phyloP scores from a whole-genome alignment of 2,329 filamentous ascomycete species.

The Venturia carpophila region DNA sequence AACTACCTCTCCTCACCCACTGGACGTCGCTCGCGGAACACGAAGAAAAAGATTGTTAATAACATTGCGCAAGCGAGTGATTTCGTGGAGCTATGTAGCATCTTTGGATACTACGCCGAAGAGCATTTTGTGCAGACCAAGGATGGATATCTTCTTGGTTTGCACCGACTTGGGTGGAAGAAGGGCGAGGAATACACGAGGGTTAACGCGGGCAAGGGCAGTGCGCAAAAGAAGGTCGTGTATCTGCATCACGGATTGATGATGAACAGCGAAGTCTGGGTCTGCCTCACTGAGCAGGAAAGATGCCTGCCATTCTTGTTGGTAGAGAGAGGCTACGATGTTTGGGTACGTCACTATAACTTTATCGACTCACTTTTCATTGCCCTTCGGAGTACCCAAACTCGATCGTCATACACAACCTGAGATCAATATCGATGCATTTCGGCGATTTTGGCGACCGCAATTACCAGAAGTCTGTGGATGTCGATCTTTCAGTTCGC shows the following conservation, averaged over 20 bases:
- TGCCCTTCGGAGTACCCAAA: too few relatives aligned
- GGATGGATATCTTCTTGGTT: slow-evolving; percentile 84
- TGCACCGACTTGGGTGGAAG: slow-evolving; percentile 79
- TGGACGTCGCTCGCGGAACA: slow-evolving; percentile 58
- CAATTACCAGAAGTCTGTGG: too few relatives aligned
- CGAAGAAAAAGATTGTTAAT: slow-evolving; percentile 65
- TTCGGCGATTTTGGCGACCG: too few relatives aligned
- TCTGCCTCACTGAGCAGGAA: slow-evolving; percentile 79
- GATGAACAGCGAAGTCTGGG: slow-evolving; percentile 99
- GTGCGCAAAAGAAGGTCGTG: slow-evolving; percentile 72
- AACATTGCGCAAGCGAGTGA: slow-evolving; percentile 80
- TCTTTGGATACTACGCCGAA: slow-evolving; percentile 88
- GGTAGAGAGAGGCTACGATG: slow-evolving; percentile 87
- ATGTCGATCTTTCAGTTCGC: too few relatives aligned
- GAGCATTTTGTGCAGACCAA: slow-evolving; percentile 93
- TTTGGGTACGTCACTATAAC: slow-evolving; percentile 58
- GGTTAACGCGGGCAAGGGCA: slow-evolving; percentile 64
- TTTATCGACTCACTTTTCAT: too few relatives aligned
- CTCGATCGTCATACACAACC: too few relatives aligned
- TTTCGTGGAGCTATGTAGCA: slow-evolving; percentile 85
- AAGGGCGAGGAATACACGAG: slow-evolving; percentile 69
- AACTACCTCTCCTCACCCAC: slow-evolving; percentile 67
- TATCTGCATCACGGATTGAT: slow-evolving; percentile 93
- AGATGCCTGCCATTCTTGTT: slow-evolving; percentile 82
- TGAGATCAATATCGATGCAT: too few relatives aligned